Base-by-base conservation (phyloP, 2,329 filamentous ascomycete genomes). In the Tolypocladium album region DNA sequence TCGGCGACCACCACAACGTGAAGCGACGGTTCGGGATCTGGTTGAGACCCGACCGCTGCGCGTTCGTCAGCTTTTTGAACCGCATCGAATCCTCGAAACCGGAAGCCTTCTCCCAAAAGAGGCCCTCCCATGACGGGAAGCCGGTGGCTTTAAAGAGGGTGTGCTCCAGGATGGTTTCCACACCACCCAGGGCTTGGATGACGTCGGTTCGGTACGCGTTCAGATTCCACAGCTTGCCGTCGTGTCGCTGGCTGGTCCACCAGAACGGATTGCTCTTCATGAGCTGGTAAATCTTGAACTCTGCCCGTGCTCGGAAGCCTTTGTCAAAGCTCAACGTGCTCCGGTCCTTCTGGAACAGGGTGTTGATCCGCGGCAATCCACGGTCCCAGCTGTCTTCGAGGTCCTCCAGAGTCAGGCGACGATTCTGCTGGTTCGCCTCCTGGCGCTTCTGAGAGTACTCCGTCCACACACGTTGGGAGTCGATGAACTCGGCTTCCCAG, bases 261-360 rank as follows among this genome's bases (percentile, higher is more conserved):
- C 92, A 97, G 81, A 97, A 97, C 0, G 94, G 94, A 71, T 97
- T 97, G 76, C 89, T 95, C 84, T 96, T 97, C 93, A 99, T 97
- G 62, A 97, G 81, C 73, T 97, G 93, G 71, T 97, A 99, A 38
- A 94, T 87, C 80, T 99, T 99, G 80, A 99, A 99, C 73, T 99
- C 94, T 13, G 93, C 91, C 59, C 94, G 84, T 17, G 92, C 87
- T 66, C 94, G 88, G 87, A 97, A 99, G 59, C 94, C 94, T 77
- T 99, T 99, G 78, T 99, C 94, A 70, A 99, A 99, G 69, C 91
- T 96, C 64, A 99, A 82, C 0, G 94, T 99, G 73, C 92, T 97
- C 69, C 94, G 84, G 68, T 99, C 94, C 74, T 99, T 99, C 73
- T 99, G 94, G 85, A 99, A 99, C 2, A 99, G 81, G 0, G 94